Conservation (phyloP, 495 filamentous ascomycete species). For the Astrothelium macrocarpum region DNA sequence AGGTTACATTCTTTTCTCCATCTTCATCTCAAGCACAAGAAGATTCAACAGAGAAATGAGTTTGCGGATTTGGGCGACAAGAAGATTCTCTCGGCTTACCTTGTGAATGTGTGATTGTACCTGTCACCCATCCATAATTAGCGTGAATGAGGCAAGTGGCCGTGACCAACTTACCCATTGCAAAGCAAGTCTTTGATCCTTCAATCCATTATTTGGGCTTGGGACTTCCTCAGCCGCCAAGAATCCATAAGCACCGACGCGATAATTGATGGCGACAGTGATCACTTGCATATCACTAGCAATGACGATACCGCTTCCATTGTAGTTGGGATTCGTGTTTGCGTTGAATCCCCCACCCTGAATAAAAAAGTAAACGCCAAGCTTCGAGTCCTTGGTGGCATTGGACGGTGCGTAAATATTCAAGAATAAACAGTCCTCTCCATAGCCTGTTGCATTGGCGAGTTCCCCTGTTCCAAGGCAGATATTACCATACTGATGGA, state of each 20-base stretch:
- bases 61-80: no score
- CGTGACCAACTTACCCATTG: slow-evolving; percentile 52
- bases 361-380: slow-evolving; percentile 66
- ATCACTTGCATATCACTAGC: slow-evolving; percentile 52
- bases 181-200: slow-evolving; percentile 58
- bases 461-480: background rate
- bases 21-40: no score
- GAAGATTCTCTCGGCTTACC: slow-evolving; percentile 31
- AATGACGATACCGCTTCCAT: slow-evolving; percentile 51
- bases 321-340: slow-evolving; percentile 56
- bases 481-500: background rate
- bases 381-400: slow-evolving; percentile 36
- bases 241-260: slow-evolving; percentile 67
- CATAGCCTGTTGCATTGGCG: background rate
- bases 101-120: slow-evolving; percentile 39
- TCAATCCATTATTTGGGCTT: slow-evolving; percentile 60
- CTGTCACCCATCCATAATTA: background rate
- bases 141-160: background rate
- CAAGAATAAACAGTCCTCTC: slow-evolving; percentile 66
- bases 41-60: no score
- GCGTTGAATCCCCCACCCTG: slow-evolving; percentile 66
- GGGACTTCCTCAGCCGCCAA: slow-evolving; percentile 54
- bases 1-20: no score
- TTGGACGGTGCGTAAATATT: slow-evolving; percentile 62
- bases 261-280: slow-evolving; percentile 62